Evolutionary conservation across 352 stramenopile species (phyloP), one percentile per base, ranked within the genome.

Genomic region (Globisporangium emineosum): DNA sequence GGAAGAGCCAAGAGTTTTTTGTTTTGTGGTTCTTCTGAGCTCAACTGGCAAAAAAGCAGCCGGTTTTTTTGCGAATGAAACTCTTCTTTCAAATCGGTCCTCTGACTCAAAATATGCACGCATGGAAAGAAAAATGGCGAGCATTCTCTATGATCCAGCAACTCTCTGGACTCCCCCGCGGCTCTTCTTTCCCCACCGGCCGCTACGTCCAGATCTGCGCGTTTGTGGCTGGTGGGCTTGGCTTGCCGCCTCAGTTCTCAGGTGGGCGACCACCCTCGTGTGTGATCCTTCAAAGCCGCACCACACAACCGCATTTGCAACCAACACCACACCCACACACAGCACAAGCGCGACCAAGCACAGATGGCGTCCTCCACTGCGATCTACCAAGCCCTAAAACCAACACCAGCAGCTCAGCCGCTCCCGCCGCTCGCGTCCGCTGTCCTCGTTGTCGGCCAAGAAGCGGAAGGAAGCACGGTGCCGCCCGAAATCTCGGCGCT

Each of bases 401-500:
- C 35, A 42, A 12, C 25, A 57, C 2, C 27, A 57, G 13, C 7
- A 56, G 19, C 8, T 23, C 29, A 33, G 19, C 17, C 51, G 17
- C 12, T 27, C 15, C 53, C 53, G 19, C 32, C 53, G n/a, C 32
- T 59, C 21, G 9, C n/a, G 32, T 49, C 25, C 12, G 53, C 32
- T 10, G 9, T 27, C 21, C 32, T 32, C 30, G 53, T 59, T 4
- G 49, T 55, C 2, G 25, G 49, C 15, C 49, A 6, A 9, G 23
- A 33, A 25, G 25, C 17, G 4, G 23, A 54, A n/a, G 25, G 23
- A 37, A 53, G 49, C 49, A 23, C 23, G 13, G 53, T 59, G 2
- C 53, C 53, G n/a, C n/a, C n/a, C 15, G 33, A 35, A n/a, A 42
- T 59, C 7, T n/a, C 53, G 10, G 53, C 53, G 12, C 19, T 59